Conservation (phyloP, 2,329 filamentous ascomycete species). For the Pestalotiopsis sp. region DNA sequence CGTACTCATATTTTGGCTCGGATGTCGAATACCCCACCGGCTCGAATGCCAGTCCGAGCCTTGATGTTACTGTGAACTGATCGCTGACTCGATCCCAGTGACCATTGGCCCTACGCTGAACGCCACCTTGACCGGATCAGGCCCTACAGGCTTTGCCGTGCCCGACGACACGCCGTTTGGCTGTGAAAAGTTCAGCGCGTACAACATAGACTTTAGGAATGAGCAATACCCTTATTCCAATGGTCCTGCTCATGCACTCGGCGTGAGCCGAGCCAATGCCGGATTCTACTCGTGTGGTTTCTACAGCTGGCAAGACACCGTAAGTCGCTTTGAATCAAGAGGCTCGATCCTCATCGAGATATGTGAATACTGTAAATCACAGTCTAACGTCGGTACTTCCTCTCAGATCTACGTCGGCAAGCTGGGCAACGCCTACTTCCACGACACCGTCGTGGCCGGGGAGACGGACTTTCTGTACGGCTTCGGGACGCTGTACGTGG, state of each 20-base stretch:
- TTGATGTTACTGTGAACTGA: conserved; percentile 37
- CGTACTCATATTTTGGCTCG: not conserved
- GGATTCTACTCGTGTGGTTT: conserved; percentile 69
- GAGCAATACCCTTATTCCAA: conserved; percentile 50
- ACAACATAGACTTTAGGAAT: conserved; percentile 69
- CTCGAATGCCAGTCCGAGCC: conserved; percentile 47
- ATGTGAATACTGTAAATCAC: not conserved
- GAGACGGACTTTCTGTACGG: conserved; percentile 71
- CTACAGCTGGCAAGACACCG: conserved; percentile 70
- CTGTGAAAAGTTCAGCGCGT: conserved; percentile 62
- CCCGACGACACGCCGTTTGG: conserved; percentile 64
- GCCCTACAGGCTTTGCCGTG: conserved; percentile 63
- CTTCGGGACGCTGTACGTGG: conserved; percentile 65
- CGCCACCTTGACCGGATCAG: conserved; percentile 61
- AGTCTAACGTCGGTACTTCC: not conserved
- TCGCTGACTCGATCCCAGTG: conserved; percentile 30
- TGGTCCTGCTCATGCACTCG: conserved; percentile 62
- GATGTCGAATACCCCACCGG: too few species aligned
- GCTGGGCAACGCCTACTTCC: conserved; percentile 66
- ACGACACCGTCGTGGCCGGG: conserved; percentile 60
- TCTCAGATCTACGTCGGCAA: conserved; percentile 59
- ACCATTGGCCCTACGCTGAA: conserved; percentile 66
- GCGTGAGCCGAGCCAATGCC: conserved; percentile 64
- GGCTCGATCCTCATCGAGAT: not conserved
- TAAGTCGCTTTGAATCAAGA: conserved; percentile 18